phyloP scores from a whole-genome alignment of 331 rosid genomes.

The Quercus lobata region DNA sequence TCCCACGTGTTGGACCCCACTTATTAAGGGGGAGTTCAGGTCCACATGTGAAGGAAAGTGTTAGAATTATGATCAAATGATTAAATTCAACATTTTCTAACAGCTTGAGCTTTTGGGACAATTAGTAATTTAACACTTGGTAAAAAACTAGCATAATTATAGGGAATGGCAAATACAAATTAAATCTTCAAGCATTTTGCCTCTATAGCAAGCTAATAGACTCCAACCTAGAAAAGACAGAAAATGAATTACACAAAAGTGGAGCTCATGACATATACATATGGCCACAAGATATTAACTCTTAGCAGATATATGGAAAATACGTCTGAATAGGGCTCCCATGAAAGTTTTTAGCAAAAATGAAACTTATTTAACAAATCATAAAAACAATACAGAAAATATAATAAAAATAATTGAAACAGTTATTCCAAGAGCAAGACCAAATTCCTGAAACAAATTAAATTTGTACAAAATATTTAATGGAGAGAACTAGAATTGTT shows the following conservation, averaged over 20 bases:
- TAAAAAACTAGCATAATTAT: neutral
- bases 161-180: neutral
- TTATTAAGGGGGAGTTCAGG: too few species aligned
- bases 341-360: neutral
- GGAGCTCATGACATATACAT: neutral
- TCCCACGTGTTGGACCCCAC: too few species aligned
- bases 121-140: too few species aligned
- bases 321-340: neutral
- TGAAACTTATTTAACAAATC: too few species aligned
- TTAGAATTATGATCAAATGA: too few species aligned
- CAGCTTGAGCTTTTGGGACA: too few species aligned
- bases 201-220: neutral
- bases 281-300: neutral
- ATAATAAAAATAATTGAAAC: neutral
- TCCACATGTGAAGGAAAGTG: too few species aligned
- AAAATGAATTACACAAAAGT: neutral
- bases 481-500: neutral
- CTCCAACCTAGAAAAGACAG: neutral
- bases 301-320: neutral
- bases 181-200: neutral
- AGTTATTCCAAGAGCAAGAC: neutral
- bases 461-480: neutral
- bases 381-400: neutral
- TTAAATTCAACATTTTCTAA: too few species aligned
- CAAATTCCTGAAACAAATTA: neutral